phyloP scores from a whole-genome alignment of 2,329 filamentous ascomycete genomes.

The Fusarium concolor region DNA sequence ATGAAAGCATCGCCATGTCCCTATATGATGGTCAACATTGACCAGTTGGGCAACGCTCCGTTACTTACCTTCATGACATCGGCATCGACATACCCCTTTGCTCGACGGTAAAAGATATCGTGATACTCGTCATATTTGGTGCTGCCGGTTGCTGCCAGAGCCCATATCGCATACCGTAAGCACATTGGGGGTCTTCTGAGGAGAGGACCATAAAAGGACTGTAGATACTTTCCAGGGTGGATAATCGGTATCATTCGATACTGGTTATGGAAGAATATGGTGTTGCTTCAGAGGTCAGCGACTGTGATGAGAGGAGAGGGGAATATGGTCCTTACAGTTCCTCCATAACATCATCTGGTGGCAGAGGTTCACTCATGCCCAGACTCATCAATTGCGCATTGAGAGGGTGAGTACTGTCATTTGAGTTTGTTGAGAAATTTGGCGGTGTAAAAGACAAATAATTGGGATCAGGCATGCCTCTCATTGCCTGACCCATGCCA shows the following conservation, averaged over 20 bases:
- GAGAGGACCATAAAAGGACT: slow-evolving; percentile 77
- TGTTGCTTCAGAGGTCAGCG: slow-evolving; percentile 63
- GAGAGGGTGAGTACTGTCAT: slow-evolving; percentile 21
- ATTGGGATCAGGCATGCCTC: slow-evolving; percentile 13
- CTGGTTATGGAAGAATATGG: slow-evolving; percentile 79
- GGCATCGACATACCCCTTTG: slow-evolving; percentile 83
- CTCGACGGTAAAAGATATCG: slow-evolving; percentile 82
- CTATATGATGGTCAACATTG: slow-evolving; percentile 48
- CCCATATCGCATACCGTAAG: slow-evolving; percentile 89
- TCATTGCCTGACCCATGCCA: slow-evolving; percentile 4
- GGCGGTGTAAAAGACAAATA: slow-evolving; percentile 33
- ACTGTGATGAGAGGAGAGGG: neutral
- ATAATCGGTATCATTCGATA: slow-evolving; percentile 81
- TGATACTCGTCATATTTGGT: slow-evolving; percentile 79
- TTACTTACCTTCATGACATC: slow-evolving; percentile 80
- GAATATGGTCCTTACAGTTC: slow-evolving; percentile 71
- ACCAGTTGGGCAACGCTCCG: too few species aligned
- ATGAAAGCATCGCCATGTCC: slow-evolving; percentile 84
- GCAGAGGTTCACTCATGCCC: slow-evolving; percentile 84
- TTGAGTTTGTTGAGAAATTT: slow-evolving; percentile 19
- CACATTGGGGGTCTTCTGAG: slow-evolving; percentile 84
- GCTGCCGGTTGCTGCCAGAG: slow-evolving; percentile 76
- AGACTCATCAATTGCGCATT: slow-evolving; percentile 73
- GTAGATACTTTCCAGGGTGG: slow-evolving; percentile 79
- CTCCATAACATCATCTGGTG: slow-evolving; percentile 81